Conservation (phyloP, 345 rosid species). For the Rhodamnia argentea region DNA sequence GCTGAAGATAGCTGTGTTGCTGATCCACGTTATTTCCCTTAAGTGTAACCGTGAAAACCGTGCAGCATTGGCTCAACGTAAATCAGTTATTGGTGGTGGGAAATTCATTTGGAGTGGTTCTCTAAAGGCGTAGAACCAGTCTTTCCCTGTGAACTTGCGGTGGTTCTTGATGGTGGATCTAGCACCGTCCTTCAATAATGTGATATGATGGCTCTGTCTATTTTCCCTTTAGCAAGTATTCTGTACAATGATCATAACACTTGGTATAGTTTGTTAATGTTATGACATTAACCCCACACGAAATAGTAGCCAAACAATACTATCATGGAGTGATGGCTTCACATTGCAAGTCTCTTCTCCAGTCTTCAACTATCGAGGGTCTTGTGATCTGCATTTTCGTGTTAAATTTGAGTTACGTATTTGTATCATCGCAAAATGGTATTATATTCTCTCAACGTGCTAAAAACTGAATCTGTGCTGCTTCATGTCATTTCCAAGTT, state of each 20-base stretch:
- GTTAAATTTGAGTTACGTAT: not conserved
- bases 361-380: not conserved
- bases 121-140: not conserved
- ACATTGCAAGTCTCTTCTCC: not conserved
- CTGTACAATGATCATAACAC: not conserved
- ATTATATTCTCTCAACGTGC: not conserved
- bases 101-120: not conserved
- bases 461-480: not conserved
- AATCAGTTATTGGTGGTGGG: not conserved
- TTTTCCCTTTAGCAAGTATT: not conserved
- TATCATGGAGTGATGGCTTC: not conserved
- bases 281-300: not conserved
- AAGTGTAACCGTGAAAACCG: not conserved
- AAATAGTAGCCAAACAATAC: not conserved
- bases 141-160: not conserved
- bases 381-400: not conserved
- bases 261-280: not conserved
- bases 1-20: slow-evolving; percentile 52
- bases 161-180: not conserved
- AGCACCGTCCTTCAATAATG: not conserved
- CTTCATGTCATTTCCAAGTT: not conserved
- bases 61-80: not conserved
- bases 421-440: not conserved
- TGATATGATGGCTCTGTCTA: not conserved
- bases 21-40: not conserved